Evolutionary conservation across 139 green algal genomes (phyloP).

Genomic region (Coccomyxa sp.): DNA sequence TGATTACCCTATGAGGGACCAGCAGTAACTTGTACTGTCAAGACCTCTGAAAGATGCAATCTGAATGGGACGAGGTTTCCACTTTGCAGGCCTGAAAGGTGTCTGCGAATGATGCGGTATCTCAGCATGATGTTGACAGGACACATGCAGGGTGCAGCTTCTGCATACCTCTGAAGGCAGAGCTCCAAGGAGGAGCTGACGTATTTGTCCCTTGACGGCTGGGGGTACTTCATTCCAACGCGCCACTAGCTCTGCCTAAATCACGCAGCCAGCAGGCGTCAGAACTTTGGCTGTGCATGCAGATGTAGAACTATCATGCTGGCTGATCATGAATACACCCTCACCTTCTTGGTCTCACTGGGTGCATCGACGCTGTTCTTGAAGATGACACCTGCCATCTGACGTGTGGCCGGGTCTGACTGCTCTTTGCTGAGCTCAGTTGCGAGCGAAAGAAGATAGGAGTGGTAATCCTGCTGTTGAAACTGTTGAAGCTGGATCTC

Average conservation of each 20-base stretch:
- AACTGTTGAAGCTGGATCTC: constrained; percentile 78
- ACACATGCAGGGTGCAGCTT: too few species aligned
- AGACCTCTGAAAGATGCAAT: too few species aligned
- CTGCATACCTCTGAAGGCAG: constrained; percentile 61
- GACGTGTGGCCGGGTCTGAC: constrained; percentile 66
- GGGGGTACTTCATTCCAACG: constrained; percentile 70
- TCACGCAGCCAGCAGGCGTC: not conserved
- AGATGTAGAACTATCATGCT: too few species aligned
- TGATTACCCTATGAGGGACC: not conserved
- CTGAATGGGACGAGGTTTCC: too few species aligned
- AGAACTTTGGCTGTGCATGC: not conserved
- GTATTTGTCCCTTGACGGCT: constrained; percentile 69
- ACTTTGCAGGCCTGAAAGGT: too few species aligned
- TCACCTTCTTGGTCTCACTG: constrained; percentile 46
- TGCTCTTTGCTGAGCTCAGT: constrained; percentile 70
- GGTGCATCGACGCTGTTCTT: constrained; percentile 95
- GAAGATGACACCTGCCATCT: constrained; percentile 89
- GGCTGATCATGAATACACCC: not conserved
- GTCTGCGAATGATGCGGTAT: too few species aligned
- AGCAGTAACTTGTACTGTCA: not conserved
- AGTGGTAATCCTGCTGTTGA: constrained; percentile 67
- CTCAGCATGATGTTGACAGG: too few species aligned
- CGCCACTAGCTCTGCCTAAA: constrained; percentile 53
- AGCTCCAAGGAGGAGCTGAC: constrained; percentile 65
- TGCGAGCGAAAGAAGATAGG: constrained; percentile 70